A percentile compares a stretch with the other conserved stretches of the same genome.
Conservation (phyloP, 306 rosid genomes). For the Acmispon strigosus region DNA sequence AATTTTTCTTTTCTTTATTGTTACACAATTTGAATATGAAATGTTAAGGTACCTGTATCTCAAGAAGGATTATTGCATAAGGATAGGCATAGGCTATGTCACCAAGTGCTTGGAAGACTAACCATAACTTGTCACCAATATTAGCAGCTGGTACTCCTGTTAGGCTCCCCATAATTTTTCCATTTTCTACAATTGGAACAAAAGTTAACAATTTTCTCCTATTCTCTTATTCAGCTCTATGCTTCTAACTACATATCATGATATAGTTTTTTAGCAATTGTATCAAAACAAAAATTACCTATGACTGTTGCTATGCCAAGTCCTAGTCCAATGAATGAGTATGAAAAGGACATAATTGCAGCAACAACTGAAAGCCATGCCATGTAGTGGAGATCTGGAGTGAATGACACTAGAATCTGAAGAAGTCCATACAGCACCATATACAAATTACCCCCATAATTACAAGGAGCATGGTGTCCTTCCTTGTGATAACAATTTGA, state of each 20-base stretch:
- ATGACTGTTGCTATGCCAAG: conserved; percentile 47
- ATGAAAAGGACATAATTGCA: conserved; percentile 55
- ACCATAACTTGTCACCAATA: conserved; percentile 37
- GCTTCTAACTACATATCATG: not conserved
- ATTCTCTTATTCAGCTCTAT: not conserved
- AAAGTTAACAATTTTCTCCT: not conserved
- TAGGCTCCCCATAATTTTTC: conserved; percentile 43
- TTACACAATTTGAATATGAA: not conserved
- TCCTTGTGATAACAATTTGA: conserved; percentile 56
- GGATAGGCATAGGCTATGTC: conserved; percentile 74
- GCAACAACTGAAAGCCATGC: conserved; percentile 56
- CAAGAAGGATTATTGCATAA: conserved; percentile 47
- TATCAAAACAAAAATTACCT: conserved; percentile 14
- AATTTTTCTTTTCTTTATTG: not conserved
- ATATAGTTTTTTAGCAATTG: not conserved
- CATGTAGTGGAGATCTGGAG: conserved; percentile 71
- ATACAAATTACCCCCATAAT: conserved; percentile 28
- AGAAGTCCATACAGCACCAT: conserved; percentile 54
- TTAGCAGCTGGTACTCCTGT: conserved; percentile 43
- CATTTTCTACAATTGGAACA: conserved; percentile 43
- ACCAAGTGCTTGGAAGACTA: conserved; percentile 59
- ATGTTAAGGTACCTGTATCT: conserved; percentile 48
- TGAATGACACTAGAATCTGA: conserved; percentile 55
- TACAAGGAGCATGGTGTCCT: conserved; percentile 55
- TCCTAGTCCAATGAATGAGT: conserved; percentile 19